phyloP scores from a whole-genome alignment of 228 moss, liverwort and hornwort species.

The Sphagnum magellanicum region DNA sequence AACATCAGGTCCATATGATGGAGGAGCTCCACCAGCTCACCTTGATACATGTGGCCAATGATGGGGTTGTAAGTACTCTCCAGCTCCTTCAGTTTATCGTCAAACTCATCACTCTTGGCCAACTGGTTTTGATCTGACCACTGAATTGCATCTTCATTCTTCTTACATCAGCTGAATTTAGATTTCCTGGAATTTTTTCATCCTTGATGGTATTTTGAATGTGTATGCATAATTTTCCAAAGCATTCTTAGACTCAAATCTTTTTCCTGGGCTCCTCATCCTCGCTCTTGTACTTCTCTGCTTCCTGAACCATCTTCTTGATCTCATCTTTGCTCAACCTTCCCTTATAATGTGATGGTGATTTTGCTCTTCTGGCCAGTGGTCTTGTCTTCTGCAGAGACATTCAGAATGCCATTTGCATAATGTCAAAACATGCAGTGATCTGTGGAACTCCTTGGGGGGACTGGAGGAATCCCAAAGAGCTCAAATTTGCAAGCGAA shows the following conservation, averaged over 20 bases:
- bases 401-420: conserved; percentile 23
- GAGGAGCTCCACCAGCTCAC: conserved; percentile 22
- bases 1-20: conserved; percentile 6
- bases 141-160: conserved; percentile 37
- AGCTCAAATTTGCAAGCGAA: conserved; percentile 17
- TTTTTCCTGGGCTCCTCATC: conserved; percentile 27
- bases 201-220: conserved; percentile 46
- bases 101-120: conserved; percentile 33
- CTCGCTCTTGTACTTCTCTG: conserved; percentile 36
- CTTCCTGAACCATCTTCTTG: conserved; percentile 51
- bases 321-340: conserved; percentile 24
- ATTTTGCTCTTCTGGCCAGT: conserved; percentile 43
- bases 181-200: conserved; percentile 23
- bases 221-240: conserved; percentile 7
- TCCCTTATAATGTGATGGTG: conserved; percentile 25
- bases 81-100: conserved; percentile 47
- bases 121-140: conserved; percentile 42
- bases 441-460: conserved; percentile 38
- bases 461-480: conserved; percentile 3
- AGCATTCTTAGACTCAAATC: conserved; percentile 20
- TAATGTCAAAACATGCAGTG: conserved; percentile 41
- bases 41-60: conserved; percentile 41
- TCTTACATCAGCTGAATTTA: conserved; percentile 28
- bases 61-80: conserved; percentile 40
- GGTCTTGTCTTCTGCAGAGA: conserved; percentile 41